Evolutionary conservation across 2,329 filamentous ascomycete species (phyloP).

Genomic region (Alternaria arborescens): DNA sequence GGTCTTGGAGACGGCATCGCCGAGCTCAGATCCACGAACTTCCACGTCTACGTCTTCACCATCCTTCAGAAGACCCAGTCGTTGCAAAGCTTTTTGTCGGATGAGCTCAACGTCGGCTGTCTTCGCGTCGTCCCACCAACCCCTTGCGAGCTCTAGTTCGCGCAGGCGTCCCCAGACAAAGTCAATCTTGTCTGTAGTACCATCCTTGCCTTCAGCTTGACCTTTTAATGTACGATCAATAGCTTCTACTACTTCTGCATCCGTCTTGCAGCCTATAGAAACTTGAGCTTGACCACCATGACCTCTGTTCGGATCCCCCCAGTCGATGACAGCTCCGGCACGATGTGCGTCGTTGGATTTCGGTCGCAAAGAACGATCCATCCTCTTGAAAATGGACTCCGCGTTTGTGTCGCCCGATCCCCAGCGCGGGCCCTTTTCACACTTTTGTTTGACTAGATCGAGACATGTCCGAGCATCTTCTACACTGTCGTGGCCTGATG

Average conservation of each 20-base stretch:
- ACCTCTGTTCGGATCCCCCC: slow-evolving; percentile 77
- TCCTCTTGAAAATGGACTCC: slow-evolving; percentile 88
- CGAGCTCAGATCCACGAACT: slow-evolving; percentile 47
- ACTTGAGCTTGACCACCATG: slow-evolving; percentile 65
- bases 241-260: slow-evolving; percentile 65
- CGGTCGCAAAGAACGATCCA: slow-evolving; percentile 65
- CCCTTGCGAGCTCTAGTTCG: slow-evolving; percentile 66
- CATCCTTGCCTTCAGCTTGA: slow-evolving; percentile 52
- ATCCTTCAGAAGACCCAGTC: slow-evolving; percentile 31
- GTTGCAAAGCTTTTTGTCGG: slow-evolving; percentile 37
- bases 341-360: slow-evolving; percentile 45
- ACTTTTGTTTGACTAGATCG: slow-evolving; percentile 93
- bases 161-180: slow-evolving; percentile 70
- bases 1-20: slow-evolving; percentile 59
- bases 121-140: slow-evolving; percentile 66
- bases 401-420: slow-evolving; percentile 79
- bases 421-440: slow-evolving; percentile 89
- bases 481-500: slow-evolving; percentile 84
- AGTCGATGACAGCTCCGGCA: slow-evolving; percentile 82
- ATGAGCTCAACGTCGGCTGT: slow-evolving; percentile 47
- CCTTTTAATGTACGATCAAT: slow-evolving; percentile 63
- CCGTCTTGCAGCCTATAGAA: slow-evolving; percentile 64
- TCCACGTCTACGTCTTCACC: slow-evolving; percentile 31
- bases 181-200: slow-evolving; percentile 64
- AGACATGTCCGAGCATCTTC: slow-evolving; percentile 93